A percentile compares a stretch with the other conserved stretches of the same genome.
Conservation (phyloP, 1,284 basidiomycete species). For the Puccinia novopanici region DNA sequence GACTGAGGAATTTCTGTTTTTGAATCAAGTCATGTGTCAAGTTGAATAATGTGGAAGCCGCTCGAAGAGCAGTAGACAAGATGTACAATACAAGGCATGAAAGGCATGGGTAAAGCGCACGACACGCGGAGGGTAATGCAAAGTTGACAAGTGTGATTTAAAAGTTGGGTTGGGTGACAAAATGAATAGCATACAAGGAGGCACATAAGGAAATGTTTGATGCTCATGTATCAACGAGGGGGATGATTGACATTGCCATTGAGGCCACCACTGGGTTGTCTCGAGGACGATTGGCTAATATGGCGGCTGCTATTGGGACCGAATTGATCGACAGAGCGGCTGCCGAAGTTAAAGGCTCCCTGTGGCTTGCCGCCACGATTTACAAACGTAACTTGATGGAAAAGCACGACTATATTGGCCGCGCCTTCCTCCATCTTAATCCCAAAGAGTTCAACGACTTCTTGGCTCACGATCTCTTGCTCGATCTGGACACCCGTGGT, state of each 20-base stretch:
- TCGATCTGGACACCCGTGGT: constrained; percentile 84
- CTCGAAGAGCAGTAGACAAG: constrained; percentile 83
- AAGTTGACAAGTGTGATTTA: too few species aligned
- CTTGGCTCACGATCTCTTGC: constrained; percentile 85
- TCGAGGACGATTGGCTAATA: too few species aligned
- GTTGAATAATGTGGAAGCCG: constrained; percentile 94
- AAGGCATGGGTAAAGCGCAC: too few species aligned
- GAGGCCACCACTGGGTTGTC: too few species aligned
- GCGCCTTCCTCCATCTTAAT: constrained; percentile 89
- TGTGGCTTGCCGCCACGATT: constrained; percentile 96
- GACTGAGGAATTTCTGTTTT: not conserved
- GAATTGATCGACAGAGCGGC: too few species aligned
- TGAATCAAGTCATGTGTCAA: constrained; percentile 80
- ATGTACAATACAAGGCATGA: constrained; percentile 89
- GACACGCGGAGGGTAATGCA: too few species aligned
- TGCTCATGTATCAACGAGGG: too few species aligned
- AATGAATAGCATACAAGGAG: too few species aligned
- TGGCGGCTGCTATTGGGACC: too few species aligned
- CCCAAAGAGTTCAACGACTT: constrained; percentile 85
- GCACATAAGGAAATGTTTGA: too few species aligned
- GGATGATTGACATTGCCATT: too few species aligned
- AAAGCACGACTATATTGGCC: constrained; percentile 74
- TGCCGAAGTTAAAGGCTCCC: constrained; percentile 65
- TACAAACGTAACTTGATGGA: constrained; percentile 79
- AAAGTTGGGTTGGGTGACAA: too few species aligned